These are phyloP conservation scores for Kodamaea nitidulidarum DNA, from an alignment of 805 yeast species.

Conservation along the genomic window DNA sequence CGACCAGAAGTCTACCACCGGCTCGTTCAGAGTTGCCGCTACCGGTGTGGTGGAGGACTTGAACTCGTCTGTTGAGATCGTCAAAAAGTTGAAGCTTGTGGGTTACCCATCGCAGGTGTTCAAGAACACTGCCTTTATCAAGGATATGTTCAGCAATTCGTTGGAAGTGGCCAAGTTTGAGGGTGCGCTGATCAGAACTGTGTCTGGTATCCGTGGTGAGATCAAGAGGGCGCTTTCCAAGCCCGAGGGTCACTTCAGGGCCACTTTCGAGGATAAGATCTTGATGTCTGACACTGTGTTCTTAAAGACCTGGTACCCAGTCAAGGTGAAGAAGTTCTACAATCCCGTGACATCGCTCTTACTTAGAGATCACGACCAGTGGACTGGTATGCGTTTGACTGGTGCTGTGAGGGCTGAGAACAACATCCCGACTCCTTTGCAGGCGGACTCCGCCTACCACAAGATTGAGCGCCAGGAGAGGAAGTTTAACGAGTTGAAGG, in stretches of 20 bases:
- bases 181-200: conserved; percentile 96
- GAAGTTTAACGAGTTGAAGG: conserved; percentile 80
- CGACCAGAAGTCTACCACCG: conserved; percentile 77
- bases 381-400: conserved; percentile 96
- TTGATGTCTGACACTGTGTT: conserved; percentile 86
- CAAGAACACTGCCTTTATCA: conserved; percentile 94
- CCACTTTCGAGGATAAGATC: conserved; percentile 93
- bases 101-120: conserved; percentile 93
- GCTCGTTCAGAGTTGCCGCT: conserved; percentile 91
- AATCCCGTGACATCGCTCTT: conserved; percentile 94
- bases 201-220: conserved; percentile 96
- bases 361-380: conserved; percentile 68
- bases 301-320: conserved; percentile 96
- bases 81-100: conserved; percentile 89
- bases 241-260: conserved; percentile 95
- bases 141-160: conserved; percentile 90
- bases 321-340: conserved; percentile 82
- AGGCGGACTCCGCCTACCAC: conserved; percentile 47
- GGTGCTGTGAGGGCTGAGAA: conserved; percentile 86
- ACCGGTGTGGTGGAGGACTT: conserved; percentile 95
- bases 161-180: conserved; percentile 96
- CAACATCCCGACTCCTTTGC: conserved; percentile 58
- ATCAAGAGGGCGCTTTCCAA: conserved; percentile 90
- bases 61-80: conserved; percentile 86
- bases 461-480: conserved; percentile 84